These are phyloP conservation scores for Penicillium cataractarum DNA, from an alignment of 495 filamentous ascomycete genomes.

Conservation along the genomic window DNA sequence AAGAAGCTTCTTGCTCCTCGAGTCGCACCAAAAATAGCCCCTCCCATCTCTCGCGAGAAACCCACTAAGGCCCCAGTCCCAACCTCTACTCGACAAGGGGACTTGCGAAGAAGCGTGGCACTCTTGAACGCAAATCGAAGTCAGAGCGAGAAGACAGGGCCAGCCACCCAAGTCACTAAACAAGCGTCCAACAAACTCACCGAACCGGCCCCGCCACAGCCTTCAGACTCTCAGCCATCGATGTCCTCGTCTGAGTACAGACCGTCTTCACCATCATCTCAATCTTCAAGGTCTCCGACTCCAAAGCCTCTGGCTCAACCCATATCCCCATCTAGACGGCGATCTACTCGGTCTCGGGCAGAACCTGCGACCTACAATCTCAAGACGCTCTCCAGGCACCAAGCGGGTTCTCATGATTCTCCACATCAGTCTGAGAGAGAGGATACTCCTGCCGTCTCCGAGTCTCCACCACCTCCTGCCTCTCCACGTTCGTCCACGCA, in stretches of 20 bases:
- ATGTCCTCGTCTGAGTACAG: conserved; percentile 14
- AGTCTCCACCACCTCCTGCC: not conserved
- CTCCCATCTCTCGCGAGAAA: not conserved
- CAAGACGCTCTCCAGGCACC: conserved; percentile 1
- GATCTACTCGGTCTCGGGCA: conserved; percentile 16
- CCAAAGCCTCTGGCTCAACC: not conserved
- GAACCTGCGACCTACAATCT: conserved; percentile 22
- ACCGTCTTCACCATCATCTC: not conserved
- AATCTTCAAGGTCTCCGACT: conserved; percentile 1
- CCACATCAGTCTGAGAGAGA: not conserved
- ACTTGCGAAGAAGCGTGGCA: conserved; percentile 11
- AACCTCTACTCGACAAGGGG: conserved; percentile 4
- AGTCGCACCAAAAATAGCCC: not conserved
- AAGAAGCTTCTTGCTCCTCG: not conserved
- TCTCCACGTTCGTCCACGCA: not conserved
- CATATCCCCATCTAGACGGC: not conserved
- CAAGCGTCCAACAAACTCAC: not conserved
- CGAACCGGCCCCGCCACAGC: not conserved
- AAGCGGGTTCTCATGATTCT: not conserved
- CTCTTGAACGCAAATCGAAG: conserved; percentile 14
- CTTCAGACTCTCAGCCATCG: not conserved
- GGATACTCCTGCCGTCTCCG: not conserved
- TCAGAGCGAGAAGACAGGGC: not conserved
- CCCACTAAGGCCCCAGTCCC: not conserved
- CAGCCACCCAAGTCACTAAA: not conserved